Evolutionary conservation across 768 basidiomycete genomes (phyloP).

Genomic region (Amanita pseudoporphyria): DNA sequence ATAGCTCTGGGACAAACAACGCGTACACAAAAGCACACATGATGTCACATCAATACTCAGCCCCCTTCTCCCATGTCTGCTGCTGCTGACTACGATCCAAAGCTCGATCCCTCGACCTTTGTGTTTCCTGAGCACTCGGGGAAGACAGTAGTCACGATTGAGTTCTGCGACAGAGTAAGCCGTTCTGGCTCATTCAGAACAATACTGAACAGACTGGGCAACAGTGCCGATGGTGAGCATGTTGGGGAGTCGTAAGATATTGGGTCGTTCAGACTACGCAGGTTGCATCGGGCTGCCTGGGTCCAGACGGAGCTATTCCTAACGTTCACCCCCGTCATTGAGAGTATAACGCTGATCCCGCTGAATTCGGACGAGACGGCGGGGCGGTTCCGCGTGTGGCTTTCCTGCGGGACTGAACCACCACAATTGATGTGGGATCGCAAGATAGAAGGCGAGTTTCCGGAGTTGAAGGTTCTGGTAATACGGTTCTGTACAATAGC

Average conservation of each 20-base stretch:
- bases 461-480: slow-evolving; percentile 80
- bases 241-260: background rate
- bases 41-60: too few relatives aligned
- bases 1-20: slow-evolving; percentile 30
- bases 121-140: slow-evolving; percentile 37
- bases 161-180: slow-evolving; percentile 86
- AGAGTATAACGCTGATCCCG: slow-evolving; percentile 63
- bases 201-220: background rate
- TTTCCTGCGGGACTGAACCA: slow-evolving; percentile 31
- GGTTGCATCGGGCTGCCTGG: slow-evolving; percentile 92
- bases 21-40: slow-evolving; percentile 29
- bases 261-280: slow-evolving; percentile 19
- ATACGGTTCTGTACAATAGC: slow-evolving; percentile 15
- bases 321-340: slow-evolving; percentile 76
- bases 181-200: background rate
- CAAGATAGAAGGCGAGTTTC: slow-evolving; percentile 86
- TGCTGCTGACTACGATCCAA: slow-evolving; percentile 2
- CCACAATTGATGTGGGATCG: slow-evolving; percentile 75
- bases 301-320: slow-evolving; percentile 86
- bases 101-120: slow-evolving; percentile 43
- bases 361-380: slow-evolving; percentile 73
- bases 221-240: slow-evolving; percentile 72
- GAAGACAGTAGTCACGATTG: slow-evolving; percentile 59
- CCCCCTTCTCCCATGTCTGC: background rate
- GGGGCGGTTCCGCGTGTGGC: slow-evolving; percentile 89